These are phyloP conservation scores for Plectranthus barbatus DNA, from an alignment of 257 asterid species.

Conservation along the genomic window DNA sequence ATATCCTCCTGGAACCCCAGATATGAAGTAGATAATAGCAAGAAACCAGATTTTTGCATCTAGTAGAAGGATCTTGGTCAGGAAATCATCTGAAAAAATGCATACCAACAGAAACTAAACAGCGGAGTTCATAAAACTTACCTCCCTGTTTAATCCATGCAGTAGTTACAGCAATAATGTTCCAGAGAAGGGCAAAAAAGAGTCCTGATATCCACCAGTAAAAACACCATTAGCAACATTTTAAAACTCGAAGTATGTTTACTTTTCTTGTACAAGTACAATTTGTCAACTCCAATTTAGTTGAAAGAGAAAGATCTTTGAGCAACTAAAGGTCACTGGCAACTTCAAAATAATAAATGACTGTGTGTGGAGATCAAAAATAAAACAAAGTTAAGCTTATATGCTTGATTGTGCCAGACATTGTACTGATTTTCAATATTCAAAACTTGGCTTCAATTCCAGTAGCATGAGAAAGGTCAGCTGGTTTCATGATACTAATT, in stretches of 20 bases:
- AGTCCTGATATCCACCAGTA: constrained; percentile 54
- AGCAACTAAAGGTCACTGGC: background rate
- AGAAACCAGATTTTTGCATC: constrained; percentile 75
- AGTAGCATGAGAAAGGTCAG: background rate
- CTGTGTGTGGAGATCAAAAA: background rate
- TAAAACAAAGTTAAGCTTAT: background rate
- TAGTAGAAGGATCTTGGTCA: constrained; percentile 20
- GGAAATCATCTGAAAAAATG: background rate
- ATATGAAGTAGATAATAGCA: constrained; percentile 81
- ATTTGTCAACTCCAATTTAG: background rate
- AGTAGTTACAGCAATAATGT: constrained; percentile 71
- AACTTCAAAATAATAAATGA: background rate
- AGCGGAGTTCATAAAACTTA: constrained; percentile 12
- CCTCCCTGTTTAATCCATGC: constrained; percentile 93
- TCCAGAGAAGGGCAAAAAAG: constrained; percentile 65
- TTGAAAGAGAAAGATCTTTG: background rate
- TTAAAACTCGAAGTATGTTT: background rate
- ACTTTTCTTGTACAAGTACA: background rate
- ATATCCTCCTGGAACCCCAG: constrained; percentile 96
- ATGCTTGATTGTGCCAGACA: background rate
- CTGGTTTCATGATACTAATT: background rate
- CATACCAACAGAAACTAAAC: background rate
- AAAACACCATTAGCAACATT: constrained; percentile 10
- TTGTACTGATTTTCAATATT: background rate
- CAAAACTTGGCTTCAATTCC: background rate